Conservation (phyloP, 345 rosid species). For the Salix suchowensis region DNA sequence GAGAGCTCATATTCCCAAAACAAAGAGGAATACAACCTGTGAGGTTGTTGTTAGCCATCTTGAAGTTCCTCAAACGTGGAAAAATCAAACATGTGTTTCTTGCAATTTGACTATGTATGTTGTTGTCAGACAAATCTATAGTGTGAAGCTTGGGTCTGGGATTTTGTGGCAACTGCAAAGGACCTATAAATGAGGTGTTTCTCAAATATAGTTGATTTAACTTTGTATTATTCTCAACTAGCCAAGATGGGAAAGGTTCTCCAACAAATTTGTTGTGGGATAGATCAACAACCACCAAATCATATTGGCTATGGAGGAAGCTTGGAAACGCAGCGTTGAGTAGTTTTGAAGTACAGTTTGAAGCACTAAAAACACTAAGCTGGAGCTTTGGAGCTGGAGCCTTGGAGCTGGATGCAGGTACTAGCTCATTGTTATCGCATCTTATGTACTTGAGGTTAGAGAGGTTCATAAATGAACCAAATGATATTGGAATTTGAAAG, state of each 20-base stretch:
- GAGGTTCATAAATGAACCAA: no score
- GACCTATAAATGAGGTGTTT: not conserved
- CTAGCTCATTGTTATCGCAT: no score
- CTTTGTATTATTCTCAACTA: conserved; percentile 27
- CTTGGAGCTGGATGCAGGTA: no score
- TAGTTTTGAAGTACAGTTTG: no score
- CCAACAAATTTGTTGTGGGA: not conserved
- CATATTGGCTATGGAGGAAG: not conserved
- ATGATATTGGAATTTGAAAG: not conserved
- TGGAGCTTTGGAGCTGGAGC: no score
- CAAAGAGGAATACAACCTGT: conserved; percentile 22
- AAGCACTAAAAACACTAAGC: no score
- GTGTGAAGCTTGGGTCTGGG: not conserved
- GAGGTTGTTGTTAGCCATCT: conserved; percentile 6
- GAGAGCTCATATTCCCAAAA: not conserved
- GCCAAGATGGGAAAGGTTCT: conserved; percentile 21
- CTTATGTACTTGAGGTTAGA: not conserved
- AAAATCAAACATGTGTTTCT: not conserved
- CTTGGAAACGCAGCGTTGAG: no score
- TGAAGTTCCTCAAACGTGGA: conserved; percentile 6
- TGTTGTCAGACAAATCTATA: conserved; percentile 7
- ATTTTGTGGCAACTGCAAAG: not conserved
- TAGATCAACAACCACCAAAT: conserved; percentile 13
- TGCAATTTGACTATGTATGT: conserved; percentile 7
- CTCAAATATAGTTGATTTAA: no score